Conservation (phyloP, 2,329 filamentous ascomycete species). For the Fusarium globosum region DNA sequence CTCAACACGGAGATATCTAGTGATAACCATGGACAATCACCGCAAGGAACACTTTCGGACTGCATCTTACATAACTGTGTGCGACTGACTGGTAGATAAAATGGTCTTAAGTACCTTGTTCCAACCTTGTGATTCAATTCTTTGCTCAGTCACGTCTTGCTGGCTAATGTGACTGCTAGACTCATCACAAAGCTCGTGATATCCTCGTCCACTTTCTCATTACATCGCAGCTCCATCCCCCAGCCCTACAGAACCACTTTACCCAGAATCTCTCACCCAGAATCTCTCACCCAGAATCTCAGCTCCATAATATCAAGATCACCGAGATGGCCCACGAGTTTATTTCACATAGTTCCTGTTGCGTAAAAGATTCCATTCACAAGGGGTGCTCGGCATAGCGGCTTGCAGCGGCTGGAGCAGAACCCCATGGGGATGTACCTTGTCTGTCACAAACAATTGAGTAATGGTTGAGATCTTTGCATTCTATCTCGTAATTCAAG, state of each 20-base stretch:
- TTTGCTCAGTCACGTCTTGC: too few relatives aligned
- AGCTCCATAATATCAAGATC: conserved; percentile 1
- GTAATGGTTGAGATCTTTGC: conserved; percentile 28
- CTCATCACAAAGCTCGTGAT: neutral
- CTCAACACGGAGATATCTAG: too few relatives aligned
- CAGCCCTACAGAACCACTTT: conserved; percentile 15
- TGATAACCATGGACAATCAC: too few relatives aligned
- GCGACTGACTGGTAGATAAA: too few relatives aligned
- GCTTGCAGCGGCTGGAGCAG: conserved; percentile 29
- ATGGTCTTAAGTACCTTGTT: too few relatives aligned
- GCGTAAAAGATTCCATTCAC: conserved; percentile 3
- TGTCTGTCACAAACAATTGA: conserved; percentile 19
- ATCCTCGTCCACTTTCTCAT: neutral
- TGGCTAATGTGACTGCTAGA: too few relatives aligned
- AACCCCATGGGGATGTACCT: conserved; percentile 28
- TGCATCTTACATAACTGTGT: too few relatives aligned
- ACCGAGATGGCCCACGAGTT: conserved; percentile 23
- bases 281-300: neutral
- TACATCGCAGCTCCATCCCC: conserved; percentile 1
- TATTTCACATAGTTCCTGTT: neutral
- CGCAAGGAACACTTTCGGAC: too few relatives aligned
- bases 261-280: conserved; percentile 7
- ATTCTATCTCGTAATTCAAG: conserved; percentile 27
- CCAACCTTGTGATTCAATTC: too few relatives aligned
- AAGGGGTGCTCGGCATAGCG: conserved; percentile 12